These are phyloP conservation scores for Wickerhamiella nectarea DNA, from an alignment of 805 yeast genomes.

Conservation along the genomic window DNA sequence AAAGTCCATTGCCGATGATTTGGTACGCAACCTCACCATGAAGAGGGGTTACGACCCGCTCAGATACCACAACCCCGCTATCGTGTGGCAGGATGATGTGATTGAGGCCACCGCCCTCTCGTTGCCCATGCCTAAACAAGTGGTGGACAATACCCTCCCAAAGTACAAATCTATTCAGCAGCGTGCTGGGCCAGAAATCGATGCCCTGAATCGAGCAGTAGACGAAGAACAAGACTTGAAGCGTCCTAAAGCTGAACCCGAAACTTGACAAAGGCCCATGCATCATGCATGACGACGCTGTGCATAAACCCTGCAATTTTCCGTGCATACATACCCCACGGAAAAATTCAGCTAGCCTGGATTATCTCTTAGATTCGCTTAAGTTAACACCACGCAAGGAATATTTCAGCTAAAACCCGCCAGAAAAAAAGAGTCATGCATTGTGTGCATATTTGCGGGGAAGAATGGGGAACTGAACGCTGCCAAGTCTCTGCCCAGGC, in stretches of 20 bases:
- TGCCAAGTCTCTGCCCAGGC: no score
- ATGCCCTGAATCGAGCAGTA: background rate
- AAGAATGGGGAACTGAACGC: no score
- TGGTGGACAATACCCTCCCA: slow-evolving; percentile 19
- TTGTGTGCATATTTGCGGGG: no score
- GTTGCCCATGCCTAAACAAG: slow-evolving; percentile 29
- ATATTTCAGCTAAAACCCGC: no score
- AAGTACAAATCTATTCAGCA: slow-evolving; percentile 20
- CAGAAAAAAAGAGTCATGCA: no score
- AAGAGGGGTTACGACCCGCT: slow-evolving; percentile 40
- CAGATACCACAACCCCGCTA: slow-evolving; percentile 27
- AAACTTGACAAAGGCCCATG: no score
- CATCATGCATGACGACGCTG: no score
- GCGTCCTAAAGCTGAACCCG: background rate
- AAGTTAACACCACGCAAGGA: no score
- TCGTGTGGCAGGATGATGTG: slow-evolving; percentile 42
- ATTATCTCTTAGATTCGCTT: no score
- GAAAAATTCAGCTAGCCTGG: no score
- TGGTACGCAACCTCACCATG: slow-evolving; percentile 32
- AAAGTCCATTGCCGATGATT: slow-evolving; percentile 17
- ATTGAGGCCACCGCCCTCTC: slow-evolving; percentile 56
- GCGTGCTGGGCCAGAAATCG: slow-evolving; percentile 16
- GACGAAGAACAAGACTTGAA: background rate
- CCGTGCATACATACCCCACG: no score
- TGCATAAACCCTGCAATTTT: no score